Conservation (phyloP, 2,329 filamentous ascomycete species). For the Tolypocladium tundrense region DNA sequence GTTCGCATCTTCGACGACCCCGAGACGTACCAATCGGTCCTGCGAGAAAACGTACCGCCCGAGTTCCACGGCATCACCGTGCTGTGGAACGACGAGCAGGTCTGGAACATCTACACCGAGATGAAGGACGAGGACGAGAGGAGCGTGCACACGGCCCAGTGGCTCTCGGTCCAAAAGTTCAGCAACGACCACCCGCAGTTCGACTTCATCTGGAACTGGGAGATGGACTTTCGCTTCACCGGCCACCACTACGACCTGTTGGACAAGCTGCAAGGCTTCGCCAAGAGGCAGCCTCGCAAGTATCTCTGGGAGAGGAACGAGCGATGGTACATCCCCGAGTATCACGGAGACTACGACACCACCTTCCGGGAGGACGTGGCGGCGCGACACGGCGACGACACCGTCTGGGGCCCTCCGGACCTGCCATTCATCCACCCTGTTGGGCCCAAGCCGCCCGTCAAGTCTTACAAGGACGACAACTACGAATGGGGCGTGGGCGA, state of each 20-base stretch:
- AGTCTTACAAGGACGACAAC: slow-evolving; percentile 49
- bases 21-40: slow-evolving; percentile 46
- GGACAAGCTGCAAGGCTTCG: slow-evolving; percentile 52
- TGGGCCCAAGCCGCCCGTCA: slow-evolving; percentile 52
- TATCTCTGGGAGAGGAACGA: slow-evolving; percentile 65
- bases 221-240: slow-evolving; percentile 70
- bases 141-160: slow-evolving; percentile 52
- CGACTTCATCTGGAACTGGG: slow-evolving; percentile 81
- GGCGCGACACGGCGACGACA: slow-evolving; percentile 34
- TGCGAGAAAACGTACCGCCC: slow-evolving; percentile 52
- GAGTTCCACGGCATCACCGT: slow-evolving; percentile 64
- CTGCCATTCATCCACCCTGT: slow-evolving; percentile 51
- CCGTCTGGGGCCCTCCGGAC: slow-evolving; percentile 57
- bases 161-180: slow-evolving; percentile 67
- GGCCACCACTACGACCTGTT: slow-evolving; percentile 77
- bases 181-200: slow-evolving; percentile 67
- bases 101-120: slow-evolving; percentile 67
- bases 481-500: slow-evolving; percentile 70
- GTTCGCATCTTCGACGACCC: slow-evolving; percentile 49
- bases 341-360: slow-evolving; percentile 57
- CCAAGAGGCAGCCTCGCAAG: slow-evolving; percentile 57
- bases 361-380: slow-evolving; percentile 58
- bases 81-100: slow-evolving; percentile 65
- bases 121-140: slow-evolving; percentile 51
- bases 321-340: slow-evolving; percentile 60